Conservation (phyloP, 371 early-diverging fungal species). For the Syncephalastrum contaminatum region DNA sequence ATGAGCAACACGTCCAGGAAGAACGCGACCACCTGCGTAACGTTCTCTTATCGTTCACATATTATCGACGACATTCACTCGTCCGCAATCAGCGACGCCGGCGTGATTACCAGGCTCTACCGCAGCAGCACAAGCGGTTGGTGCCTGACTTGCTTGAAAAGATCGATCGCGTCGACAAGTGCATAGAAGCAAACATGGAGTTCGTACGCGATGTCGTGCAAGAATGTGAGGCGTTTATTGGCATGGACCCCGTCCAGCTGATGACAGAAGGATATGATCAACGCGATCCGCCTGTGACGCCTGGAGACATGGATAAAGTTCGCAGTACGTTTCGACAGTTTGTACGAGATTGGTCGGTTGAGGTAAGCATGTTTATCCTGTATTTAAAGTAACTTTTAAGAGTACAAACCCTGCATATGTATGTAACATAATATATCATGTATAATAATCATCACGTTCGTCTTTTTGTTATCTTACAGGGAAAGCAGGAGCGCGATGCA, state of each 20-base stretch:
- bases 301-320: constrained; percentile 86
- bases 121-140: constrained; percentile 66
- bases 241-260: constrained; percentile 42
- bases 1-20: constrained; percentile 17
- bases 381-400: not conserved
- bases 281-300: constrained; percentile 52
- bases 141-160: constrained; percentile 54
- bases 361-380: constrained; percentile 29
- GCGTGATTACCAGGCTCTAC: constrained; percentile 62
- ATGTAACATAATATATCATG: no score
- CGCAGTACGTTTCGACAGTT: constrained; percentile 87
- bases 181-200: constrained; percentile 45
- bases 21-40: constrained; percentile 54
- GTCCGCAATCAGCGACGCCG: constrained; percentile 71
- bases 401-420: no score
- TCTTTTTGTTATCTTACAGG: constrained; percentile 38
- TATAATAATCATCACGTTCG: no score
- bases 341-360: constrained; percentile 91
- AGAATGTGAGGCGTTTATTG: constrained; percentile 37
- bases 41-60: constrained; percentile 69
- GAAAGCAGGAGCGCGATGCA: constrained; percentile 73
- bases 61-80: constrained; percentile 69
- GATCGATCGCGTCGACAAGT: constrained; percentile 47
- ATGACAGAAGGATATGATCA: constrained; percentile 42
- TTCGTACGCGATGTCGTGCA: constrained; percentile 49